phyloP scores from a whole-genome alignment of 2,329 filamentous ascomycete genomes.

The Pseudocercospora vitis region DNA sequence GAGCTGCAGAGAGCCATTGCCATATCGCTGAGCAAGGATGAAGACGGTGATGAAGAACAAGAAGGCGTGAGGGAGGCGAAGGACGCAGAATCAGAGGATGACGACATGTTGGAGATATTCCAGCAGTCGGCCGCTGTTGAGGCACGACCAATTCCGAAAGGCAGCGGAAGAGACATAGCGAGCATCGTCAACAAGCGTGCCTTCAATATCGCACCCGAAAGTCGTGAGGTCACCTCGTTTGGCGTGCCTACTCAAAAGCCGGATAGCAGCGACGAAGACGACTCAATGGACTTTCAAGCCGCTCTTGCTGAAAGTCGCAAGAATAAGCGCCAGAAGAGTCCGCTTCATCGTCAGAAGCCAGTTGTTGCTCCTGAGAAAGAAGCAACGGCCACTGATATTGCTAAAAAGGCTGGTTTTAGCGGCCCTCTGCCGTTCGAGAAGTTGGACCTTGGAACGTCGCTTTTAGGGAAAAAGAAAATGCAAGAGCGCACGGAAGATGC shows the following conservation, averaged over 20 bases:
- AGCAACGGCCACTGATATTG: slow-evolving; percentile 22
- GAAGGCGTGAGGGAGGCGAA: background rate
- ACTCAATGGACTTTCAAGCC: slow-evolving; percentile 73
- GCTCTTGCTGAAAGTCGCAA: slow-evolving; percentile 69
- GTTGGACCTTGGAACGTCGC: slow-evolving; percentile 66
- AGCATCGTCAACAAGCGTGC: slow-evolving; percentile 73
- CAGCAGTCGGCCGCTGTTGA: slow-evolving; percentile 47
- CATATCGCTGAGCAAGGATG: slow-evolving; percentile 68
- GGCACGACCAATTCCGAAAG: slow-evolving; percentile 46
- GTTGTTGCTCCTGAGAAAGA: slow-evolving; percentile 40
- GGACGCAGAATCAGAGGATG: slow-evolving; percentile 30
- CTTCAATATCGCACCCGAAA: slow-evolving; percentile 56
- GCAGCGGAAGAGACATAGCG: slow-evolving; percentile 61
- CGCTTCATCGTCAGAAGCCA: slow-evolving; percentile 17
- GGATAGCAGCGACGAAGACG: slow-evolving; percentile 62
- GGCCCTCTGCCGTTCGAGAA: slow-evolving; percentile 90
- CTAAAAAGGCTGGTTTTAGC: slow-evolving; percentile 62
- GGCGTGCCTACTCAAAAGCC: slow-evolving; percentile 34
- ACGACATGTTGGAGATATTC: slow-evolving; percentile 49
- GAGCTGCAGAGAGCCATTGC: slow-evolving; percentile 81
- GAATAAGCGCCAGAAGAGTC: slow-evolving; percentile 37
- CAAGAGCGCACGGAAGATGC: slow-evolving; percentile 54
- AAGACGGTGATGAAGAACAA: slow-evolving; percentile 35
- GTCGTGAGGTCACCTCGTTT: slow-evolving; percentile 41
- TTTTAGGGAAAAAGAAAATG: slow-evolving; percentile 54